Percentiles rank a stretch among this genome's conserved stretches.
These are phyloP conservation scores for Gracilariopsis chorda DNA, from an alignment of 23 red algal species.

Conservation along the genomic window DNA sequence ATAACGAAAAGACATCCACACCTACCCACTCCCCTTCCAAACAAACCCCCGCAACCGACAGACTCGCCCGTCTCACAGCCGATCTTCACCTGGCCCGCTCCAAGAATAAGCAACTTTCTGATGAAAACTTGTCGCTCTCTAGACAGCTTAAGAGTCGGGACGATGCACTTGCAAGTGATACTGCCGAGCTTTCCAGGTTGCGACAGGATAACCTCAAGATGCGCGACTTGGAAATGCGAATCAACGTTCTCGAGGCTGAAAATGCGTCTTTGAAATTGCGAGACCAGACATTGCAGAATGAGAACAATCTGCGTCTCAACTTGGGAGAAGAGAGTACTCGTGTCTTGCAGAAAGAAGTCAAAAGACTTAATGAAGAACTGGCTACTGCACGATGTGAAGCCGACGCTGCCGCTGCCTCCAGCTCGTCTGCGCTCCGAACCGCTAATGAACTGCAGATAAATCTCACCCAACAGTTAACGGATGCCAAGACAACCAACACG, in stretches of 20 bases:
- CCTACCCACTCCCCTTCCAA: not conserved
- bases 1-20: not conserved
- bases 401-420: not conserved
- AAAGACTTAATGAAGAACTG: not conserved
- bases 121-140: not conserved
- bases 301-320: not conserved
- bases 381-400: not conserved
- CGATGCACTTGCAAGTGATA: not conserved
- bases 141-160: not conserved
- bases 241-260: not conserved
- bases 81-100: not conserved
- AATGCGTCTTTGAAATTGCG: not conserved
- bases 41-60: not conserved
- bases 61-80: not conserved
- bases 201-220: not conserved
- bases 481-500: not conserved
- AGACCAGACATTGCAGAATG: not conserved
- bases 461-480: not conserved
- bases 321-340: not conserved
- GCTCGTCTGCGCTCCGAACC: not conserved
- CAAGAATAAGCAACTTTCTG: not conserved
- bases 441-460: conserved; percentile 1
- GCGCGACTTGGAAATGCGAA: not conserved
- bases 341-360: not conserved
- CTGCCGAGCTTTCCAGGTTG: not conserved